Conservation (phyloP, 192 early-diverging fungal species). For the Podila epicladia region DNA sequence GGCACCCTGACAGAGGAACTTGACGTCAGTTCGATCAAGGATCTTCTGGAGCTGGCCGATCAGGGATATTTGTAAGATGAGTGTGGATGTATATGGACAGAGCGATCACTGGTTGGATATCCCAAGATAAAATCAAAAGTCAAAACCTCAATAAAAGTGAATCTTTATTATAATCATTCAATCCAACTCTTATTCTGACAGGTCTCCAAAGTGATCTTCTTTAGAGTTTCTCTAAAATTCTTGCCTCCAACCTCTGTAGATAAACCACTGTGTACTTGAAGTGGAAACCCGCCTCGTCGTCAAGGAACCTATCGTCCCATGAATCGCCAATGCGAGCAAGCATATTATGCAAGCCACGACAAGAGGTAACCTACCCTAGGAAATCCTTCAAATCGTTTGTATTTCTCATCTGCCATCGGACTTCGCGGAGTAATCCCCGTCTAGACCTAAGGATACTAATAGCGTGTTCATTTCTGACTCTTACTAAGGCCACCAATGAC, state of each 20-base stretch:
- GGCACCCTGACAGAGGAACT: no score
- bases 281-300: not conserved
- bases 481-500: not conserved
- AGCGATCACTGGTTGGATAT: no score
- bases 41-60: no score
- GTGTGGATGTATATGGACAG: no score
- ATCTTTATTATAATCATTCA: no score
- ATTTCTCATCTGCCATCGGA: not conserved
- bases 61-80: no score
- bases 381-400: not conserved
- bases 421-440: not conserved
- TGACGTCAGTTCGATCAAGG: no score
- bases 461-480: not conserved
- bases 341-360: not conserved
- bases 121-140: no score
- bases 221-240: not conserved
- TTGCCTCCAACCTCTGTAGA: not conserved
- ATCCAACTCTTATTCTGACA: no score
- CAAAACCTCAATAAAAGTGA: no score
- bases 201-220: not conserved
- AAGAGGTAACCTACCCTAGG: not conserved
- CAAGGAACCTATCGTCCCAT: not conserved
- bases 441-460: constrained; percentile 1
- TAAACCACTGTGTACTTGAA: no score
- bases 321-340: not conserved